Conservation (phyloP, 306 rosid genomes). For the Trichosanthes cucumerina region DNA sequence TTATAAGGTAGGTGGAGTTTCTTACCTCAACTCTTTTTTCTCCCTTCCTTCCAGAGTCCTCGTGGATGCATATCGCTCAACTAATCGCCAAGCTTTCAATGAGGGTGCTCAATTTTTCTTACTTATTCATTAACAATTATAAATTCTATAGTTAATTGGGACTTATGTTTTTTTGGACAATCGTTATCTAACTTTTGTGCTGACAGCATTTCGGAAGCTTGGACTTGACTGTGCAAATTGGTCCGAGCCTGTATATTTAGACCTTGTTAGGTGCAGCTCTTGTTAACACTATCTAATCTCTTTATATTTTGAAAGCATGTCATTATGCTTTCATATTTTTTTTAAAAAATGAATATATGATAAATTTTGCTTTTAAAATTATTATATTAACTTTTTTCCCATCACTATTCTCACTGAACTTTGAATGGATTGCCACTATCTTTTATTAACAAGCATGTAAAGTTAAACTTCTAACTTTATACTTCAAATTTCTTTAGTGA, state of each 20-base stretch:
- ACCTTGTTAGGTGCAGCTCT: slow-evolving; percentile 56
- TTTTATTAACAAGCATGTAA: neutral
- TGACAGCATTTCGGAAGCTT: slow-evolving; percentile 65
- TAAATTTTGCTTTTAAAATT: no score
- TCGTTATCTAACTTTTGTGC: slow-evolving; percentile 1
- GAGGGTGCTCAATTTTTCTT: slow-evolving; percentile 36
- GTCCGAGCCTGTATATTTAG: slow-evolving; percentile 75
- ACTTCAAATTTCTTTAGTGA: neutral
- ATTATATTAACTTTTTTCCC: neutral
- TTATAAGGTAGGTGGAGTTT: neutral
- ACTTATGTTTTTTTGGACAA: neutral
- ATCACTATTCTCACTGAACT: neutral
- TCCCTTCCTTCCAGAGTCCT: slow-evolving; percentile 52
- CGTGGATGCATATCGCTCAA: slow-evolving; percentile 67
- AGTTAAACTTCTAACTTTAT: neutral
- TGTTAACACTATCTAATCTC: slow-evolving; percentile 1
- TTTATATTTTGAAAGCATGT: neutral
- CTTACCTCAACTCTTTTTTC: neutral
- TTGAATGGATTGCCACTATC: neutral
- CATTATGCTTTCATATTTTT: neutral
- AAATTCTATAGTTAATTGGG: neutral
- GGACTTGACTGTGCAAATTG: slow-evolving; percentile 96
- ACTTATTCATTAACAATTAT: neutral
- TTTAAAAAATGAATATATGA: neutral
- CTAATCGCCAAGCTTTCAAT: slow-evolving; percentile 71